Percentiles rank a stretch among this genome's conserved stretches.
These are phyloP conservation scores for Boletus pseudopeckii DNA, from an alignment of 768 basidiomycete species.

Conservation along the genomic window DNA sequence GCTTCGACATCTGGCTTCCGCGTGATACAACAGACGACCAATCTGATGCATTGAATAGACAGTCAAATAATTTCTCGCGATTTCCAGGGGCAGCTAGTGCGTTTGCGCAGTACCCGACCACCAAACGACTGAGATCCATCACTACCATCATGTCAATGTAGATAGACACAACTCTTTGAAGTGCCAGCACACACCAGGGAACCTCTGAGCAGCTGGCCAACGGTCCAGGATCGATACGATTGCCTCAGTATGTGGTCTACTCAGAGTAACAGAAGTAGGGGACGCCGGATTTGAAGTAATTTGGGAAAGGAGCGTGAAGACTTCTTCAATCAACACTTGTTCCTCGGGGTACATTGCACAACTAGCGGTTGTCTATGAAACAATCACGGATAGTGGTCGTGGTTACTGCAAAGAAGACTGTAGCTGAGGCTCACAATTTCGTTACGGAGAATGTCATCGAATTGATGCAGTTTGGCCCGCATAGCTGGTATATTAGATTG, in stretches of 20 bases:
- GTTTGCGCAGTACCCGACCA: conserved; percentile 61
- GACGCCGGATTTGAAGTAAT: conserved; percentile 38
- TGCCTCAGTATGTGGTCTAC: conserved; percentile 53
- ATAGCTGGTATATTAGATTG: conserved; percentile 79
- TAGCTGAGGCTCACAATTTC: conserved; percentile 55
- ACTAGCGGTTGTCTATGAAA: conserved; percentile 59
- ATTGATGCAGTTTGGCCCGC: conserved; percentile 73
- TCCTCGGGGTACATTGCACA: conserved; percentile 72
- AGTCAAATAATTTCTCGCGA: conserved; percentile 52
- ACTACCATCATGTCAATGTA: conserved; percentile 42
- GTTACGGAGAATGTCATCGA: conserved; percentile 61
- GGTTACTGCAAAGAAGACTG: neutral
- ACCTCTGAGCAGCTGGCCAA: conserved; percentile 71
- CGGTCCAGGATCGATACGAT: conserved; percentile 63
- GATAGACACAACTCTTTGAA: neutral
- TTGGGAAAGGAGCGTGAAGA: conserved; percentile 56
- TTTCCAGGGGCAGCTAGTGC: conserved; percentile 43
- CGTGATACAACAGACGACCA: conserved; percentile 50
- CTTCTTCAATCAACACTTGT: conserved; percentile 51
- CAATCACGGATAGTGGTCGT: neutral
- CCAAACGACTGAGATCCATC: conserved; percentile 79
- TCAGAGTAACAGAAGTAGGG: conserved; percentile 33
- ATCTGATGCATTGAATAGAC: conserved; percentile 65
- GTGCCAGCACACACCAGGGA: conserved; percentile 51
- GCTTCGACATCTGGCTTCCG: conserved; percentile 56